Conservation (phyloP, 129 eudicot genomes). For the Artemisia argyi region DNA sequence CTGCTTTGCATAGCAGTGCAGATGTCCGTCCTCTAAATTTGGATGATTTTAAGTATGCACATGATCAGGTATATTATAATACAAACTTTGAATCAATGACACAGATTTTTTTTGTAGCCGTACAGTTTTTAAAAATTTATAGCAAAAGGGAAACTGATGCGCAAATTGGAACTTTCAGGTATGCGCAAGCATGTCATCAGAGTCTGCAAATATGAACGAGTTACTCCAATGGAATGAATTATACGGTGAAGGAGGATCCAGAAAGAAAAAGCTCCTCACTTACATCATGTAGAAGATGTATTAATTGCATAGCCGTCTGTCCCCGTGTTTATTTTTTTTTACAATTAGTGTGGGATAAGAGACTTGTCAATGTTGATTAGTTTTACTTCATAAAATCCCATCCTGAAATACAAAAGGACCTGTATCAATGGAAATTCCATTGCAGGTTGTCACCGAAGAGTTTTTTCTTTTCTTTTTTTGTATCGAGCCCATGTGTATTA, state of each 20-base stretch:
- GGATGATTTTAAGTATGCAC: constrained; percentile 86
- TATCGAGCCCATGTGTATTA: constrained; percentile 38
- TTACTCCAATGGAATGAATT: constrained; percentile 91
- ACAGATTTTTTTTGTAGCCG: not conserved
- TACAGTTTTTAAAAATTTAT: not conserved
- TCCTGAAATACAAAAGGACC: constrained; percentile 35
- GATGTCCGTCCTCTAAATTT: constrained; percentile 75
- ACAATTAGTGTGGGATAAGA: constrained; percentile 25
- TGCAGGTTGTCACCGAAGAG: constrained; percentile 30
- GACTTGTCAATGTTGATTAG: constrained; percentile 23
- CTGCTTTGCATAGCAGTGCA: constrained; percentile 66
- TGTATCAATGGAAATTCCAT: constrained; percentile 42
- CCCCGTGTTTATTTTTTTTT: constrained; percentile 9
- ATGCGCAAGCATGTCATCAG: constrained; percentile 94
- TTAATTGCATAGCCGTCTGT: constrained; percentile 39
- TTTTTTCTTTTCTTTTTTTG: constrained; percentile 15
- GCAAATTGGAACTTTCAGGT: constrained; percentile 41
- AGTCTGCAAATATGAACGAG: constrained; percentile 85
- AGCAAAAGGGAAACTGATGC: not conserved
- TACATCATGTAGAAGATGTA: constrained; percentile 81
- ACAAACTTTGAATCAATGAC: not conserved
- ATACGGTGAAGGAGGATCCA: constrained; percentile 95
- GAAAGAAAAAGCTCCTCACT: constrained; percentile 79
- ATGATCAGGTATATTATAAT: constrained; percentile 68
- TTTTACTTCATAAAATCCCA: constrained; percentile 25